Conservation (phyloP, 2,329 filamentous ascomycete genomes). For the Trichoderma breve region DNA sequence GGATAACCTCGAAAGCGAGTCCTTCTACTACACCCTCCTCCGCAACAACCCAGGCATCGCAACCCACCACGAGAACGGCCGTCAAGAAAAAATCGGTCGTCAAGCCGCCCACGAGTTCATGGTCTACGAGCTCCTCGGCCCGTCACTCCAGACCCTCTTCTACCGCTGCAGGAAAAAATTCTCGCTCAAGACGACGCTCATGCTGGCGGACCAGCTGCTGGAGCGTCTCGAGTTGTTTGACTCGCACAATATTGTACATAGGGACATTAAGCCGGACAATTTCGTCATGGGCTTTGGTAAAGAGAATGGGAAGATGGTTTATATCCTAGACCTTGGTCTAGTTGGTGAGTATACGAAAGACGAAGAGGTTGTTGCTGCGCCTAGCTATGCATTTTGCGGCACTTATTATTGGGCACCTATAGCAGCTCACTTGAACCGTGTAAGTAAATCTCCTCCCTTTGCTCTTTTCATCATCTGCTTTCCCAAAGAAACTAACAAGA, state of each 20-base stretch:
- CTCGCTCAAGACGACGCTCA: conserved; percentile 28
- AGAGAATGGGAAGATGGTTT: conserved; percentile 23
- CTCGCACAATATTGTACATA: conserved; percentile 22
- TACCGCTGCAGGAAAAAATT: conserved; percentile 24
- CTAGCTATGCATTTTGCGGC: background rate
- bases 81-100: conserved; percentile 7
- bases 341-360: conserved; percentile 11
- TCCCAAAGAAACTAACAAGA: background rate
- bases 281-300: conserved; percentile 26
- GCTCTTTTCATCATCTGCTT: background rate
- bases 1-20: conserved; percentile 22
- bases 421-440: background rate
- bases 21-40: conserved; percentile 22
- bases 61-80: conserved; percentile 25
- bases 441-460: no score
- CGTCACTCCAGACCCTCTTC: conserved; percentile 66
- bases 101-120: conserved; percentile 24
- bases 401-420: conserved; percentile 1
- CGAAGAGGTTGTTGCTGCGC: background rate
- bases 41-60: conserved; percentile 26
- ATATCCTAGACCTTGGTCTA: conserved; percentile 26
- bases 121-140: conserved; percentile 44
- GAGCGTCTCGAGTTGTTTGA: conserved; percentile 25
- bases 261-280: conserved; percentile 28
- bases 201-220: conserved; percentile 26